Base-by-base conservation (phyloP, 176 grass and related monocot genomes). In the Rhynchospora tenuis region DNA sequence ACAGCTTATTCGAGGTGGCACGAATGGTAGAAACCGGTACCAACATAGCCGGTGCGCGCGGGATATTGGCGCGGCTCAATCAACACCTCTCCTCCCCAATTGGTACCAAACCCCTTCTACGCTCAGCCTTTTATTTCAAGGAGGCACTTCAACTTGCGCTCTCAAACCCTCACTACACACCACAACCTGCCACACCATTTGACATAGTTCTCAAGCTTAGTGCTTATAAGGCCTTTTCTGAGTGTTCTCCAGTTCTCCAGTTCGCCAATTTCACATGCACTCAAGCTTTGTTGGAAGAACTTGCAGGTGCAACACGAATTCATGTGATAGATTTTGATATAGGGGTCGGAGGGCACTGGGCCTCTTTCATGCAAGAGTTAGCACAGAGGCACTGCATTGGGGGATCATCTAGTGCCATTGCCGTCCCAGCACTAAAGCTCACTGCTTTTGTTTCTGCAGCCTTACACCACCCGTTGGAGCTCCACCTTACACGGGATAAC, bases 41-140 rank as follows among this genome's bases (percentile, higher is more conserved):
- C 2, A 92, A 97, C 82, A 83, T 83, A 67, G 45, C 78, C 75
- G 75, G 88, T 89, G 92, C 92, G 85, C 94, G 88, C 58, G 94
- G 88, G 92, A 97, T 97, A 97, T 97, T 97, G 94, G 94, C 92
- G 94, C 94, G 94, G 94, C 92, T 97, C 94, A 97, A 97, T 97
- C 94, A 94, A 38, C 90, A 90, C 88, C 90, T 97, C 80, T 88
- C 94, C 69, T 87, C 87, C 44, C 88, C 92, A 13, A 16, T 89
- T n/a, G 94, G 90, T 90, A 77, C 46, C 15, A 92, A 97, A 92
- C 88, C 94, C 74, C 88, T 97, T 87, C 72, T 92, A 79, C 94
- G 94, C 82, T 97, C 94, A n/a, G 91, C 91, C 71, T 97, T 86
- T 86, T 97, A 97, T 88, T 88, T 94, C 90, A 97, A 89, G 86